A percentile compares a stretch with the other conserved stretches of the same genome.
Conservation (phyloP, 345 rosid genomes). For the Syzygium aqueum region DNA sequence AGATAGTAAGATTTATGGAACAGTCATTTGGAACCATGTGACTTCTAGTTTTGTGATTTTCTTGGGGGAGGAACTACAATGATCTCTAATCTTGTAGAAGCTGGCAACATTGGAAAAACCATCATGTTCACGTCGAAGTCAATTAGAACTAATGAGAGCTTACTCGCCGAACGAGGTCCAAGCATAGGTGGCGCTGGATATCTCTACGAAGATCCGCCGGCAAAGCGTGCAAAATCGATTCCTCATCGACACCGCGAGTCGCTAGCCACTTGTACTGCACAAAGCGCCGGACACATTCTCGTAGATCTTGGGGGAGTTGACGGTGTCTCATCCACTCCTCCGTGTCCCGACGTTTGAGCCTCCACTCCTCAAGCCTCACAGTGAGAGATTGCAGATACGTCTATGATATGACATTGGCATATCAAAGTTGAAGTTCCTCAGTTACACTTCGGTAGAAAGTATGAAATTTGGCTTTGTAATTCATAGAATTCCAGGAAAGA, state of each 20-base stretch:
- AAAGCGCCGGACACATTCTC: conserved; percentile 28
- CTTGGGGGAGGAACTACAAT: too few relatives aligned
- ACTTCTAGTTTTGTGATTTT: not conserved
- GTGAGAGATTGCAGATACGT: conserved; percentile 53
- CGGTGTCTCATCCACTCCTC: conserved; percentile 61
- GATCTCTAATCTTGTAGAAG: not conserved
- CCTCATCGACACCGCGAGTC: conserved; percentile 45
- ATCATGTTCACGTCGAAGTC: rapidly evolving
- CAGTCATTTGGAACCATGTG: not conserved
- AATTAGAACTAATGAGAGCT: not conserved
- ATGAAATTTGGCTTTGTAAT: not conserved
- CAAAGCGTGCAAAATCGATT: conserved; percentile 27
- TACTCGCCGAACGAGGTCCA: conserved; percentile 46
- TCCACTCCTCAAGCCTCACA: conserved; percentile 49
- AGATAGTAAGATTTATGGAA: not conserved
- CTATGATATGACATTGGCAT: conserved; percentile 1
- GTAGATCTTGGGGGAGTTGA: conserved; percentile 35
- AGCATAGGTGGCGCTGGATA: conserved; percentile 45
- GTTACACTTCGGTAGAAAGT: not conserved
- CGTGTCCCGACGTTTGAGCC: conserved; percentile 44
- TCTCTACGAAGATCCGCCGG: conserved; percentile 42
- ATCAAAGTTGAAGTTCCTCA: not conserved
- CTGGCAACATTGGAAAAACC: not conserved
- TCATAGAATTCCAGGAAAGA: not conserved
- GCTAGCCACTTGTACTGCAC: conserved; percentile 53